Conservation (phyloP, 805 yeast genomes). For the Myxozyma geophila region DNA sequence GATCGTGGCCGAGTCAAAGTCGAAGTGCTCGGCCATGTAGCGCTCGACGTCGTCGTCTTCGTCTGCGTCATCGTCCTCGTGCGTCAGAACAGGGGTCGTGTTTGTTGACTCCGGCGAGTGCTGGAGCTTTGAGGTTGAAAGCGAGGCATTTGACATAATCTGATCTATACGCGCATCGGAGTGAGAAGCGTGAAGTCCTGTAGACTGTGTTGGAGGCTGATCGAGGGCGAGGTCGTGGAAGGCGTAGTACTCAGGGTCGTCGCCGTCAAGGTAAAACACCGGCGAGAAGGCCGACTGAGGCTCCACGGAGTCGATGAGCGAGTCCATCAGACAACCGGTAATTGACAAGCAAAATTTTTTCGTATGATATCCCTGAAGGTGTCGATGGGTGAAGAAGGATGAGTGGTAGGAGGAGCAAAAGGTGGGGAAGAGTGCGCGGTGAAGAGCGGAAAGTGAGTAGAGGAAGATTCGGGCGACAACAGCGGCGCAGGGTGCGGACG, state of each 20-base stretch:
- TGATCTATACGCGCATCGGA: neutral
- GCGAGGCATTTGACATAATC: slow-evolving; percentile 1
- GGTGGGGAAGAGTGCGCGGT: slow-evolving; percentile 2
- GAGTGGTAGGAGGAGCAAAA: neutral
- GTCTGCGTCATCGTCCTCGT: slow-evolving; percentile 29
- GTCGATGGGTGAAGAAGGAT: neutral
- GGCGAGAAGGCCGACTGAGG: slow-evolving; percentile 16
- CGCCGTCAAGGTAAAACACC: slow-evolving; percentile 23
- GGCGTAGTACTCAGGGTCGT: slow-evolving; percentile 27
- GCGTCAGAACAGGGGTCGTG: slow-evolving; percentile 26
- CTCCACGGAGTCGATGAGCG: slow-evolving; percentile 21
- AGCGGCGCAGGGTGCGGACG: slow-evolving; percentile 5
- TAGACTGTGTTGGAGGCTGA: slow-evolving; percentile 3
- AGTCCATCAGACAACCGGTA: slow-evolving; percentile 12
- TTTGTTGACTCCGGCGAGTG: slow-evolving; percentile 13
- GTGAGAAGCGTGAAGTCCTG: neutral
- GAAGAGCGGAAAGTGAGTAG: neutral
- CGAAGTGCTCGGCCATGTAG: slow-evolving; percentile 32
- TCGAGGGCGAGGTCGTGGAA: slow-evolving; percentile 30
- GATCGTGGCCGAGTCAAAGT: slow-evolving; percentile 29
- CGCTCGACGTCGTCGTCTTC: slow-evolving; percentile 27
- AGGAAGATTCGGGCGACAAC: neutral
- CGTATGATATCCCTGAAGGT: neutral
- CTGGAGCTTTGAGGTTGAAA: neutral
- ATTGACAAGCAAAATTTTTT: neutral